Evolutionary conservation across 2,329 filamentous ascomycete species (phyloP), one percentile per base, ranked within the genome.

Genomic region (Stenocarpella maydis): DNA sequence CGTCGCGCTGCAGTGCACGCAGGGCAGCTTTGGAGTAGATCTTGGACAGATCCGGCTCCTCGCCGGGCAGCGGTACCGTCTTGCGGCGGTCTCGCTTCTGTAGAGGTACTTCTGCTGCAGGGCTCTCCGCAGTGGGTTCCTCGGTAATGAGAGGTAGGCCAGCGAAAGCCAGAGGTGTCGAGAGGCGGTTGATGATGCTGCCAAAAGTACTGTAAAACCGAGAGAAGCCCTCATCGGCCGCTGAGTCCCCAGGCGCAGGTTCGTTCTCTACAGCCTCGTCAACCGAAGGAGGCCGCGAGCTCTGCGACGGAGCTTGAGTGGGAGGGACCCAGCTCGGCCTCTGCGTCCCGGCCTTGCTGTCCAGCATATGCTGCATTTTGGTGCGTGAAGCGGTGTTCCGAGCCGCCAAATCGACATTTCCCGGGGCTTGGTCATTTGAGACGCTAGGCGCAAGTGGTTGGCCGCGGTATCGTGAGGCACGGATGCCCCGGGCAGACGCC

Each of bases 181-280:
- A 97, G 15, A 98, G 88, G 74, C 91, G 92, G 71, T 94, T 96
- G 76, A 98, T 93, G 58, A 98, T 88, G 66, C 88, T 93, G 67
- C 95, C 94, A 76, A 98, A 97, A 1, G 94, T 94, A 69, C 88
- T 95, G 81, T 98, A 99, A 81, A 98, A 99, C 66, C 90, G 89
- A 8, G 93, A 89, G 77, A 98, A 99, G 7, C 93, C 91, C 68
- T 95, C 94, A 39, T 97, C 93, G 74, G 80, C 82, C 3, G 75
- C 73, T 2, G 69, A 55, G n/a, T 69, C 68, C 54, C 8, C 67
- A 60, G 41, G 37, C 47, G 73, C 39, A 4, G 73, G 34, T 58
- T 81, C 78, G n/a, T 75, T 75, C 2, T 75, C 55, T 52, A 78
- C 74, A 10, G 76, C 67, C 26, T 73, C 68, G 70, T 74, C 71